Evolutionary conservation across 2,329 filamentous ascomycete species (phyloP).

Genomic region (Keithomyces neogunnii): DNA sequence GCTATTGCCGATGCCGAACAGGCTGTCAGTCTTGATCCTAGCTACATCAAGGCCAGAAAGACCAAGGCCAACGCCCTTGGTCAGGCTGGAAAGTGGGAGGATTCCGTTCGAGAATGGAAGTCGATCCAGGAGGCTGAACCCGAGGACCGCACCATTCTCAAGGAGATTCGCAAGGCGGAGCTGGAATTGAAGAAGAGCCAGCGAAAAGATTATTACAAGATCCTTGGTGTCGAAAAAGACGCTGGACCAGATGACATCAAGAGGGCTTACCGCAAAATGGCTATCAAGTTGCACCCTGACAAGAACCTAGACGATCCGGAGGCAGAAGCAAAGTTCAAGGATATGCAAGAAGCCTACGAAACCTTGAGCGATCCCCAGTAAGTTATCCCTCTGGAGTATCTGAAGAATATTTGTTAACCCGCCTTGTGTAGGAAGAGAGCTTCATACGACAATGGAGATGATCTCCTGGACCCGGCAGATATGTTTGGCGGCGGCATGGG

Average conservation of each 20-base stretch:
- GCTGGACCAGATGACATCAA: slow-evolving; percentile 82
- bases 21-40: slow-evolving; percentile 73
- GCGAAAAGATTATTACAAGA: slow-evolving; percentile 98
- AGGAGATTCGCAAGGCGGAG: slow-evolving; percentile 84
- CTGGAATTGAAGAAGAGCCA: slow-evolving; percentile 96
- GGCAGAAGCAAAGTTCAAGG: slow-evolving; percentile 92
- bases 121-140: slow-evolving; percentile 75
- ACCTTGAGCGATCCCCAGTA: slow-evolving; percentile 89
- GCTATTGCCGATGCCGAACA: slow-evolving; percentile 81
- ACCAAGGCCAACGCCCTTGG: slow-evolving; percentile 88
- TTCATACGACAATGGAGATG: slow-evolving; percentile 85
- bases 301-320: slow-evolving; percentile 86
- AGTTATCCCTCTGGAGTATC: slow-evolving; percentile 26
- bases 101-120: slow-evolving; percentile 84
- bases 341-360: slow-evolving; percentile 95
- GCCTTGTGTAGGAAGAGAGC: slow-evolving; percentile 61
- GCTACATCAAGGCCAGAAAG: slow-evolving; percentile 85
- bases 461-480: slow-evolving; percentile 79
- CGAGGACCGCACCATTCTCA: slow-evolving; percentile 67
- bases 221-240: slow-evolving; percentile 79
- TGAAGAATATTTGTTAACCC: slow-evolving; percentile 23
- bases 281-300: slow-evolving; percentile 90
- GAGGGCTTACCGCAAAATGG: slow-evolving; percentile 91
- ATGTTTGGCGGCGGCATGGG: slow-evolving; percentile 68
- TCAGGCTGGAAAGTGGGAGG: slow-evolving; percentile 82